A percentile compares a stretch with the other conserved stretches of the same genome.
Conservation (phyloP, 805 yeast species). For the Ogataea neopini region DNA sequence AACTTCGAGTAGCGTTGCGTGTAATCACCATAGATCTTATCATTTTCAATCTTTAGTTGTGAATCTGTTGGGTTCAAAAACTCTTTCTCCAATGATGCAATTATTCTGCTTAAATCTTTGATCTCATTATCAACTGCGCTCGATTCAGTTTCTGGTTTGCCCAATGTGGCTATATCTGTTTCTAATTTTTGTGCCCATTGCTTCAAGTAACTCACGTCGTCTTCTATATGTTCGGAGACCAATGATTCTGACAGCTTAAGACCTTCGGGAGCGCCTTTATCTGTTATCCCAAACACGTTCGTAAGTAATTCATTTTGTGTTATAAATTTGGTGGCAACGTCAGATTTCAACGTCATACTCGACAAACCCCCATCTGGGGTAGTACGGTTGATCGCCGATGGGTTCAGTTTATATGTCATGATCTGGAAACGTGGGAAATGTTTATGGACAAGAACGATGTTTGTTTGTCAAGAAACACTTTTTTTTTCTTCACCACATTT, state of each 20-base stretch:
- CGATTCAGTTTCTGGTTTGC: neutral
- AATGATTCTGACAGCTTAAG: constrained; percentile 24
- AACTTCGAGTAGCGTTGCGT: constrained; percentile 17
- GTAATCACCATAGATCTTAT: constrained; percentile 23
- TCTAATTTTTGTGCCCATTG: constrained; percentile 19
- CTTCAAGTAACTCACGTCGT: constrained; percentile 18
- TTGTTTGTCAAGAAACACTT: neutral
- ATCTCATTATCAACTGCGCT: constrained; percentile 13
- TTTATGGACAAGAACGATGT: neutral
- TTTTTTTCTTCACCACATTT: neutral
- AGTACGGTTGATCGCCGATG: constrained; percentile 28
- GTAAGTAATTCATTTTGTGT: constrained; percentile 35
- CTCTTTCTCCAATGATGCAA: constrained; percentile 24
- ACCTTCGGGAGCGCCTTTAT: constrained; percentile 17
- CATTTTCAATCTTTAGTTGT: constrained; percentile 18
- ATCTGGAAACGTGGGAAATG: no score
- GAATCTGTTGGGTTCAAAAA: constrained; percentile 25
- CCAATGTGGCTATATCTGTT: constrained; percentile 7
- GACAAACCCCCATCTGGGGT: constrained; percentile 28
- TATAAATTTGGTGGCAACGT: constrained; percentile 36
- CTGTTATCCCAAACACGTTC: constrained; percentile 20
- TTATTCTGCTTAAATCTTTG: constrained; percentile 12
- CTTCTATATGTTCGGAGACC: constrained; percentile 17
- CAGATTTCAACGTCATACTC: constrained; percentile 35
- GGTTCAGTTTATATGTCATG: constrained; percentile 23